A percentile compares a stretch with the other conserved stretches of the same genome.
phyloP scores from a whole-genome alignment of 2,329 filamentous ascomycete genomes.

The Graphiopsis chlorocephala region DNA sequence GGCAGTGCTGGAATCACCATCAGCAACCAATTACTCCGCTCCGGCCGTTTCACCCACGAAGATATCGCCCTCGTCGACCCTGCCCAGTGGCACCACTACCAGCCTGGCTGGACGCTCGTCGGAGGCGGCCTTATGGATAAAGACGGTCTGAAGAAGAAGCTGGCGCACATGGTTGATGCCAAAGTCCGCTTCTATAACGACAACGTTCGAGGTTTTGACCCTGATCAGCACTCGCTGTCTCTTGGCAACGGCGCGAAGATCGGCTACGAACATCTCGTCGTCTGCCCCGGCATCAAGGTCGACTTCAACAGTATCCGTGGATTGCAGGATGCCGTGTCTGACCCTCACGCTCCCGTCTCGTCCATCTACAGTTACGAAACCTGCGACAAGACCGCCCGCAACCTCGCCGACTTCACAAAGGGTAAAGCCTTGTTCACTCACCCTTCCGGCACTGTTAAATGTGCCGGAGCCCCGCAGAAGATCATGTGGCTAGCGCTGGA shows the following conservation, averaged over 20 bases:
- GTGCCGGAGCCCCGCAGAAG: constrained; percentile 41
- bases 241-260: constrained; percentile 56
- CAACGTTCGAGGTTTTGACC: constrained; percentile 50
- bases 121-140: constrained; percentile 64
- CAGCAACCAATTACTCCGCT: constrained; percentile 64
- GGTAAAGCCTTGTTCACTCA: constrained; percentile 40
- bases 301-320: constrained; percentile 21
- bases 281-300: constrained; percentile 46
- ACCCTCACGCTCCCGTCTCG: constrained; percentile 35
- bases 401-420: constrained; percentile 33
- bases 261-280: constrained; percentile 63
- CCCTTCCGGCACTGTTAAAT: constrained; percentile 40
- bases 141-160: constrained; percentile 53
- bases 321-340: constrained; percentile 32
- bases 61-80: constrained; percentile 67
- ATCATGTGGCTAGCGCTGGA: constrained; percentile 43
- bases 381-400: constrained; percentile 38
- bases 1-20: constrained; percentile 64
- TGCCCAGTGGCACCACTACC: constrained; percentile 63
- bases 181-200: constrained; percentile 61
- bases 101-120: constrained; percentile 68
- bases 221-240: constrained; percentile 56
- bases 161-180: constrained; percentile 53
- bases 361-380: constrained; percentile 39
- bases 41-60: constrained; percentile 54